Percentiles rank a stretch among this genome's conserved stretches.
These are phyloP conservation scores for Claviceps fusiformis DNA, from an alignment of 2,329 filamentous ascomycete genomes.

Conservation along the genomic window DNA sequence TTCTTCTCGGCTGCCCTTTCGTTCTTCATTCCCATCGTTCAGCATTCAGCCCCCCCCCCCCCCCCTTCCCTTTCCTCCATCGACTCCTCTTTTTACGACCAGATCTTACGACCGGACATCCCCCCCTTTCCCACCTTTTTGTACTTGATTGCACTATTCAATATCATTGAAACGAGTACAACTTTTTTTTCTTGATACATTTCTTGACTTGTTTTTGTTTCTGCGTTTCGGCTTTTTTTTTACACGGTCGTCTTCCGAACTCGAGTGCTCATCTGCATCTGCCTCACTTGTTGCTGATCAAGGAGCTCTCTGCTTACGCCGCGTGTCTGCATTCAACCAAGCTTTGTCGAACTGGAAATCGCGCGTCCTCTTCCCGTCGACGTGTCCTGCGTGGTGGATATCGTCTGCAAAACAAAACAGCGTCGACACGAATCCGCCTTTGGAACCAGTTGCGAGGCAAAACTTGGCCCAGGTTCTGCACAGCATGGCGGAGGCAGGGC, in stretches of 20 bases:
- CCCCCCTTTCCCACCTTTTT: background rate
- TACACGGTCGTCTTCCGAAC: background rate
- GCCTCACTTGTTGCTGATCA: background rate
- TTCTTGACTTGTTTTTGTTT: background rate
- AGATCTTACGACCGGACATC: no score
- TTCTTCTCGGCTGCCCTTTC: no score
- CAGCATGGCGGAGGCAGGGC: slow-evolving; percentile 16
- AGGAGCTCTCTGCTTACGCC: background rate
- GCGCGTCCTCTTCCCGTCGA: background rate
- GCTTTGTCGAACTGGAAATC: background rate
- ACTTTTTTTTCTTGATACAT: slow-evolving; percentile 5
- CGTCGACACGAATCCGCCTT: background rate
- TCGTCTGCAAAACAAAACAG: background rate
- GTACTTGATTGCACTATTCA: slow-evolving; percentile 4
- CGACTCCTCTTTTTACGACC: background rate
- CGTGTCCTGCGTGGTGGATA: background rate
- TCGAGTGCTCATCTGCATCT: background rate
- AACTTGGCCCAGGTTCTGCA: background rate
- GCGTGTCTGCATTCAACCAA: background rate
- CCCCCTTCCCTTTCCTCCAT: background rate
- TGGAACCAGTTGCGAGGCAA: background rate
- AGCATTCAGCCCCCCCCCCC: background rate
- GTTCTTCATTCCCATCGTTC: background rate
- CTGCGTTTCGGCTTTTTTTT: background rate
- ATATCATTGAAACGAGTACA: slow-evolving; percentile 4